These are phyloP conservation scores for Coemansia sp. DNA, from an alignment of 192 early-diverging fungal species.

Conservation along the genomic window DNA sequence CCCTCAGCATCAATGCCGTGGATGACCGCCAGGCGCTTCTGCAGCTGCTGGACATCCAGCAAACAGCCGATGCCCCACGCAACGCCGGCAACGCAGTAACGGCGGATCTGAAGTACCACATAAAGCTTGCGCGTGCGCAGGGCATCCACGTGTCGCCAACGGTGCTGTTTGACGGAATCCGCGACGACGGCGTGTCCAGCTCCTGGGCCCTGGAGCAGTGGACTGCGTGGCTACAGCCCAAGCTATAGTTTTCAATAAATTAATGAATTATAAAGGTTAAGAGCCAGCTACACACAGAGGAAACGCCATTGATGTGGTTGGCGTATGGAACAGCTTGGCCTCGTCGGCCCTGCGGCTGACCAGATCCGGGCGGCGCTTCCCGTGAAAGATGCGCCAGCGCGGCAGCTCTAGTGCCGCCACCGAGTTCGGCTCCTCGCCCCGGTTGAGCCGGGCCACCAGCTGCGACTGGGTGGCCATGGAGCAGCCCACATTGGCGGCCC, in stretches of 20 bases:
- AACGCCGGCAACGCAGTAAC: constrained; percentile 73
- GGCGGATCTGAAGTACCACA: constrained; percentile 65
- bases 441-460: constrained; percentile 15
- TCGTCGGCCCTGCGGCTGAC: constrained; percentile 13
- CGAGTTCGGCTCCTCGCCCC: constrained; percentile 8
- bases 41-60: constrained; percentile 52
- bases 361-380: neutral
- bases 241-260: too few species aligned
- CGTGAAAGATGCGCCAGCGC: constrained; percentile 1
- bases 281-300: neutral
- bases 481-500: constrained; percentile 34
- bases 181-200: constrained; percentile 64
- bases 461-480: constrained; percentile 9
- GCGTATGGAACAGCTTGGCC: constrained; percentile 11
- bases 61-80: constrained; percentile 8
- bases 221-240: constrained; percentile 57
- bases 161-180: constrained; percentile 64
- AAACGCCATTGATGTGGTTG: neutral
- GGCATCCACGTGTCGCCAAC: constrained; percentile 79
- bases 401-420: constrained; percentile 18
- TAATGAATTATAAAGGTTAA: too few species aligned
- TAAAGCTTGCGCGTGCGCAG: constrained; percentile 64
- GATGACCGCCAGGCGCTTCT: constrained; percentile 48
- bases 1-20: constrained; percentile 48
- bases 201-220: constrained; percentile 69